Evolutionary conservation across 768 basidiomycete genomes (phyloP).

Genomic region (Lactarius trivialis): DNA sequence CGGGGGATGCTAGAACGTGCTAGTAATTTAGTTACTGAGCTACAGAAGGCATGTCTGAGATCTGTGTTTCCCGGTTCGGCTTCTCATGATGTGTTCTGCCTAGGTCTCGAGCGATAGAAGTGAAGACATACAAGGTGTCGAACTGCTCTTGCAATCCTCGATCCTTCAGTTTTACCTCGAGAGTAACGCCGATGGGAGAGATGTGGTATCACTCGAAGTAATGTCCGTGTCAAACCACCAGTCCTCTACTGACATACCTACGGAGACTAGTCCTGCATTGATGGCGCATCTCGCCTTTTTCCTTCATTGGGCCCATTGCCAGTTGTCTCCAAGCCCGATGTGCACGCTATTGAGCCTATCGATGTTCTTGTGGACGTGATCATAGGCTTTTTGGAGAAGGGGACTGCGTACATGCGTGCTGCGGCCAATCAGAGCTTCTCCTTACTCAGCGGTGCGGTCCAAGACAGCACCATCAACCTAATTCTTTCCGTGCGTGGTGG

Average conservation of each 20-base stretch:
- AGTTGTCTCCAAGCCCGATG: slow-evolving; percentile 31
- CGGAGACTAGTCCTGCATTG: slow-evolving; percentile 49
- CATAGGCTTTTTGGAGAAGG: slow-evolving; percentile 83
- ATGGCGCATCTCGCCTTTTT: slow-evolving; percentile 54
- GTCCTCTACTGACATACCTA: slow-evolving; percentile 1
- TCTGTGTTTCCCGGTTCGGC: background rate
- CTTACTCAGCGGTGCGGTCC: slow-evolving; percentile 58
- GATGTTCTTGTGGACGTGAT: slow-evolving; percentile 86
- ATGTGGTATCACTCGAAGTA: slow-evolving; percentile 60
- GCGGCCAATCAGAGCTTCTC: slow-evolving; percentile 78
- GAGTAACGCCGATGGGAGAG: slow-evolving; percentile 45
- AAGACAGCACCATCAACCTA: slow-evolving; percentile 68
- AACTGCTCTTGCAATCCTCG: slow-evolving; percentile 63
- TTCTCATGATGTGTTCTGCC: slow-evolving; percentile 11
- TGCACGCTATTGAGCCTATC: slow-evolving; percentile 53
- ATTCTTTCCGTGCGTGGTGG: slow-evolving; percentile 63
- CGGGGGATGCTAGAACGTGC: slow-evolving; percentile 41
- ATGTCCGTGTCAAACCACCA: background rate
- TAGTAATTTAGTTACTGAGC: slow-evolving; percentile 34
- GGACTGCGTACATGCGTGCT: slow-evolving; percentile 71
- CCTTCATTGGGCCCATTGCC: slow-evolving; percentile 27
- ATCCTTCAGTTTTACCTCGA: slow-evolving; percentile 68
- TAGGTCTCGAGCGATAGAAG: slow-evolving; percentile 37
- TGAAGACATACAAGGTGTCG: slow-evolving; percentile 60
- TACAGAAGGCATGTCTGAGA: slow-evolving; percentile 38